Base-by-base conservation (phyloP, 2,329 filamentous ascomycete species). In the Canariomyces notabilis region DNA sequence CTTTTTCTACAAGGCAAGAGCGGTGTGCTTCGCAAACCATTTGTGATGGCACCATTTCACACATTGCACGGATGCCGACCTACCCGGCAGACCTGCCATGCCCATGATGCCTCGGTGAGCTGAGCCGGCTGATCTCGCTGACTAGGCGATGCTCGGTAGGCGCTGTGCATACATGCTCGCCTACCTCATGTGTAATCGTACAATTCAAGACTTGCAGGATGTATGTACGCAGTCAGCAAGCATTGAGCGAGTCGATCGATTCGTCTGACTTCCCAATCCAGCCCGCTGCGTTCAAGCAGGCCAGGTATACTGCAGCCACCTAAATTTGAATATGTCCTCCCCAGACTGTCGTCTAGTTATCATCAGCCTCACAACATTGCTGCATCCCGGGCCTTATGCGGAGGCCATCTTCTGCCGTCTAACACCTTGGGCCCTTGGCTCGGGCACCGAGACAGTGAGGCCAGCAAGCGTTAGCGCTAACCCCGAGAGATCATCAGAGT, bases 341-440 rank as follows among this genome's bases (percentile, higher is more conserved):
- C 23, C n/a, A 41, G 40, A 40, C 37, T 38, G 35, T 37, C 19
- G 32, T 31, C 32, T 42, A 4, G 9, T 31, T 44, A 52, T 51
- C 42, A 54, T 45, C 49, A 54, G 53, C 53, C 51, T 53, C 53
- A 53, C 46, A n/a, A n/a, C n/a, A n/a, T 40, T 35, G 18, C 32
- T 16, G 22, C 37, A 31, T 41, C 34, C 33, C 29, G 35, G 33
- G 33, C 14, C 37, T 16, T 33, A 31, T 42, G 32, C 32, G 40
- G 31, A 35, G 35, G 16, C 23, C 8, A 6, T 35, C 16, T 9
- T 26, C 15, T 20, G 41, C 21, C 22, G 41, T 41, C 36, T 31
- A 23, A 9, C 8, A 23, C 14, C 7, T n/a, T 34, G 39, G 26
- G 26, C 8, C 4, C 9, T 8, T 12, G 26, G 4, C 26, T 12